Conservation (phyloP, 306 rosid genomes). For the Vigna radiata region DNA sequence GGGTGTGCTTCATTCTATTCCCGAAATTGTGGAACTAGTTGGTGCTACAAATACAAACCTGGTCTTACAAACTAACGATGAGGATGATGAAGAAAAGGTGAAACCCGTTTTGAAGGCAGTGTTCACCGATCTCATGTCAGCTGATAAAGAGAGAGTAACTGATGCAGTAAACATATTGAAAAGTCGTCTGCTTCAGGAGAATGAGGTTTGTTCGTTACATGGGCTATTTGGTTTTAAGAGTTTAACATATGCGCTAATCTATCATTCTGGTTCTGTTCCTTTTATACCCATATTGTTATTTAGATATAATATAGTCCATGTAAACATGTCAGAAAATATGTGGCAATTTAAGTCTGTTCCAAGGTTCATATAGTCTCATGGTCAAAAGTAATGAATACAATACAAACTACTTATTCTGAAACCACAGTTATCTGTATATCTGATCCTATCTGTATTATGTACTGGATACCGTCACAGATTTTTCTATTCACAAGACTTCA, state of each 20-base stretch:
- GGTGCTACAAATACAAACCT: constrained; percentile 64
- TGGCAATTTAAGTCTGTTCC: constrained; percentile 9
- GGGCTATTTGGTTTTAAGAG: not conserved
- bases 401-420: not conserved
- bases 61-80: constrained; percentile 54
- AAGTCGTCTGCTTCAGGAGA: constrained; percentile 69
- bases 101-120: constrained; percentile 63
- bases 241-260: constrained; percentile 6
- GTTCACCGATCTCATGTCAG: constrained; percentile 88
- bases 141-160: constrained; percentile 61
- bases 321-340: too few species aligned
- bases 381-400: not conserved
- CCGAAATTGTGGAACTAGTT: constrained; percentile 78
- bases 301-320: too few species aligned
- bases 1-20: constrained; percentile 69
- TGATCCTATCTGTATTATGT: constrained; percentile 7
- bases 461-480: constrained; percentile 8
- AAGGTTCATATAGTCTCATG: not conserved
- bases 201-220: constrained; percentile 59
- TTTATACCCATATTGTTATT: not conserved
- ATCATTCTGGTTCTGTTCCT: constrained; percentile 6
- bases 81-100: constrained; percentile 60
- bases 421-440: constrained; percentile 10
- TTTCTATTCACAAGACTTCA: not conserved
- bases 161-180: constrained; percentile 62